Base-by-base conservation (phyloP, 148 eudicot genomes). In the Polygonum aviculare region DNA sequence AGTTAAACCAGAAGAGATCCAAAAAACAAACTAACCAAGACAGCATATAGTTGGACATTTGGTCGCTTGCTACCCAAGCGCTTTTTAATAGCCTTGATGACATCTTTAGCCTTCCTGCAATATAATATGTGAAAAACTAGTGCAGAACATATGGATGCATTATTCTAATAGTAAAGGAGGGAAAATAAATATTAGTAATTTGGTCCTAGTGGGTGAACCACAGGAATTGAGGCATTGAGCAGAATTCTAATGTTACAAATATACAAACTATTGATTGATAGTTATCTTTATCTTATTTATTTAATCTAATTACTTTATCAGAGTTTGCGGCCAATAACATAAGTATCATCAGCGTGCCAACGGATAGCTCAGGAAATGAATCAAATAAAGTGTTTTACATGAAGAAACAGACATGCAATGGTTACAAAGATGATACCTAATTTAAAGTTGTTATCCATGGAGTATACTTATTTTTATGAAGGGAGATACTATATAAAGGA, bases 91-190 rank as follows among this genome's bases (percentile, higher is more conserved):
- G 93, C 87, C 84, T 92, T 95, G 62, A 92, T 87, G 69, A 90
- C 93, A 84, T 88, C 96, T 87, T 81, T 90, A 45, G 96, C 96
- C 80, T 89, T 91, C 90, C 97, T 95, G 87, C 80, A 86, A 22
- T 75, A 71, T 57, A 33, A 70, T 57, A 77, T 63, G 15, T 16
- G 38, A 36, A 38, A 15, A 67, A 35, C 36, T 36, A 67, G 72
- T 38, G 44, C 72, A 67, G 44, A 36, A 67, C 19, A 26, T 22
- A 31, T 5, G 1, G 47, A 44, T 44, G 47, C 9, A 44, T 44
- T 44, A 44, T 44, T 44, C 9, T 44, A 44, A 44, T 44, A 44
- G 47, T 44, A 6, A 44, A 10, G 31, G 31, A 26, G 31, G 31
- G 31, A 26, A 26, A 26, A 26, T 26, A 26, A 26, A 26, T 26